A percentile compares a stretch with the other conserved stretches of the same genome.
Conservation (phyloP, 2,329 filamentous ascomycete species). For the Arthroderma sp. region DNA sequence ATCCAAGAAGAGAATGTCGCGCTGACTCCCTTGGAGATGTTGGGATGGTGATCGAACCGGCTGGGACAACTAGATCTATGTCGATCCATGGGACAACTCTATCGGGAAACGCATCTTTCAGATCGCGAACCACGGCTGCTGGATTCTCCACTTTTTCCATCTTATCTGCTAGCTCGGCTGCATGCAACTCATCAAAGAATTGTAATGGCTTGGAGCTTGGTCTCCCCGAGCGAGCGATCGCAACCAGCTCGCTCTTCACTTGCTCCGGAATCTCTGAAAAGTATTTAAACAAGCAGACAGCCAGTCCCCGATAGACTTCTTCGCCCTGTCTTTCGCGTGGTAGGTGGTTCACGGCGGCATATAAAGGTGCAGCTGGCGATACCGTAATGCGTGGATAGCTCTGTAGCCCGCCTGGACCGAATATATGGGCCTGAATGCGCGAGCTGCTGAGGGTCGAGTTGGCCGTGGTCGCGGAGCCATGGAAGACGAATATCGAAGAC, state of each 20-base stretch:
- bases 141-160: slow-evolving; percentile 75
- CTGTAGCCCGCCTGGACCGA: slow-evolving; percentile 76
- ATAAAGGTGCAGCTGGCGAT: slow-evolving; percentile 82
- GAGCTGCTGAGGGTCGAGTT: slow-evolving; percentile 82
- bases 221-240: slow-evolving; percentile 40
- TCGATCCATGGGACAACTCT: slow-evolving; percentile 78
- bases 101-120: slow-evolving; percentile 65
- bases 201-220: slow-evolving; percentile 53
- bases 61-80: slow-evolving; percentile 72
- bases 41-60: slow-evolving; percentile 49
- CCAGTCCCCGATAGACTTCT: slow-evolving; percentile 78
- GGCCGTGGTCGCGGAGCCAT: slow-evolving; percentile 78
- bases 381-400: slow-evolving; percentile 86
- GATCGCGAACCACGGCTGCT: slow-evolving; percentile 56
- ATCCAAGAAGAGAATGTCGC: slow-evolving; percentile 42
- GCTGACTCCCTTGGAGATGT: slow-evolving; percentile 49
- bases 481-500: slow-evolving; percentile 76
- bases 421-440: slow-evolving; percentile 86
- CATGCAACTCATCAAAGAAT: slow-evolving; percentile 84
- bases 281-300: slow-evolving; percentile 88
- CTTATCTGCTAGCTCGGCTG: slow-evolving; percentile 72
- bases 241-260: slow-evolving; percentile 59
- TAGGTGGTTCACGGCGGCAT: slow-evolving; percentile 77
- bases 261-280: slow-evolving; percentile 72
- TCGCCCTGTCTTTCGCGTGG: slow-evolving; percentile 92